Percentiles rank a stretch among this genome's conserved stretches.
Evolutionary conservation across 768 basidiomycete genomes (phyloP).

Genomic region (Psilocybe cubensis): DNA sequence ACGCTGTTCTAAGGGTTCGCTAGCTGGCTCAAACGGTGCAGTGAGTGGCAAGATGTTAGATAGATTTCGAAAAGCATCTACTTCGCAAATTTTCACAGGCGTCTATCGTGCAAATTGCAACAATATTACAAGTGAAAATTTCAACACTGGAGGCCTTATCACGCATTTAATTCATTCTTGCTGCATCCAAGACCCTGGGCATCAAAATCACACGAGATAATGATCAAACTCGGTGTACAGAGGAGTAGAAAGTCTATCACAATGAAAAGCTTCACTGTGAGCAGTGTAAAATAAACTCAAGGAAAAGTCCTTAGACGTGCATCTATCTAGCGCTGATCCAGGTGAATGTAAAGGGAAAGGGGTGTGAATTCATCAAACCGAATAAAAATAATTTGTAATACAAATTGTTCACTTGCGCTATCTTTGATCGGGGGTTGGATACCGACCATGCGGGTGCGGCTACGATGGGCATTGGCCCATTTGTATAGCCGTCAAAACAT

Average conservation of each 20-base stretch:
- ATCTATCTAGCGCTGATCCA: neutral
- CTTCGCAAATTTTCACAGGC: too few species aligned
- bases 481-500: slow-evolving; percentile 20
- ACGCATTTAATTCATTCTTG: neutral
- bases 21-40: too few species aligned
- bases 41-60: too few species aligned
- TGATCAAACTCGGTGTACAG: neutral
- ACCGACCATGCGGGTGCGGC: slow-evolving; percentile 4
- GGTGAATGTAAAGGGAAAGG: neutral
- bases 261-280: too few species aligned
- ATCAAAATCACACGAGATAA: slow-evolving; percentile 2
- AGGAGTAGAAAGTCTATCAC: neutral
- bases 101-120: neutral
- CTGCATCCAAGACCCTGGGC: slow-evolving; percentile 1
- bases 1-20: too few species aligned
- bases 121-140: too few species aligned
- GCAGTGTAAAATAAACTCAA: too few species aligned
- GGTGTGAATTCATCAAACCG: neutral
- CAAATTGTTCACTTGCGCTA: neutral
- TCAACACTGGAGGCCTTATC: neutral
- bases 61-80: too few species aligned
- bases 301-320: too few species aligned
- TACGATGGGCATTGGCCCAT: slow-evolving; percentile 14
- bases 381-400: neutral
- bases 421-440: slow-evolving; percentile 16